A percentile compares a stretch with the other conserved stretches of the same genome.
phyloP scores from a whole-genome alignment of 805 yeast genomes.

The Scheffersomyces stipitis region DNA sequence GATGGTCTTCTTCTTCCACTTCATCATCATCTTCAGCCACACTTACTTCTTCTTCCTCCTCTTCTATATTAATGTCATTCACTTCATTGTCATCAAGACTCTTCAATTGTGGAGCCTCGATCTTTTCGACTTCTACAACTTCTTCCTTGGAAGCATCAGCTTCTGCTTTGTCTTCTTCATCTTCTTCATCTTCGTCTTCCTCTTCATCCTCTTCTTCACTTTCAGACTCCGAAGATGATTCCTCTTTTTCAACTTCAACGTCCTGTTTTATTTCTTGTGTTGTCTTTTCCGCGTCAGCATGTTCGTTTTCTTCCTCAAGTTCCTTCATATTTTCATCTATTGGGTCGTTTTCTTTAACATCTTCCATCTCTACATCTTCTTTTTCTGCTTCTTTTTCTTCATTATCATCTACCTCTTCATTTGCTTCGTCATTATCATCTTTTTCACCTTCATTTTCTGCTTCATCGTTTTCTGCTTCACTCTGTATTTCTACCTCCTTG shows the following conservation, averaged over 20 bases:
- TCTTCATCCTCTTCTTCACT: constrained; percentile 1
- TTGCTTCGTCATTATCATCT: neutral
- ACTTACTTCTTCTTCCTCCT: constrained; percentile 2
- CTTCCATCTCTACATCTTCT: constrained; percentile 1
- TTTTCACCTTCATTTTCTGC: constrained; percentile 1
- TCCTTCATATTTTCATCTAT: constrained; percentile 6
- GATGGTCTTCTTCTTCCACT: constrained; percentile 6
- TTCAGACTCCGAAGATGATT: constrained; percentile 3
- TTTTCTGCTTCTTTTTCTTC: constrained; percentile 3
- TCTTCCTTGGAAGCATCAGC: constrained; percentile 3
- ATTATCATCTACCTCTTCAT: neutral
- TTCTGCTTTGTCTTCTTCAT: constrained; percentile 5
- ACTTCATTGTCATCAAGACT: neutral
- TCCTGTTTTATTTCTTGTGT: constrained; percentile 5
- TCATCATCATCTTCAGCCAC: constrained; percentile 8
- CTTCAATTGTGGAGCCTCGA: no score
- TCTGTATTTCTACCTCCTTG: neutral
- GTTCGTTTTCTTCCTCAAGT: constrained; percentile 5
- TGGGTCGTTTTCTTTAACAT: neutral
- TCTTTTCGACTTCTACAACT: constrained; percentile 2
- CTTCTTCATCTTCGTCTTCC: constrained; percentile 1
- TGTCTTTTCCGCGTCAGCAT: constrained; percentile 2
- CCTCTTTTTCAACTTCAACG: constrained; percentile 8
- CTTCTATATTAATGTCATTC: constrained; percentile 1
- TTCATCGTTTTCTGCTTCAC: constrained; percentile 6